phyloP scores from a whole-genome alignment of 352 stramenopile genomes.

The Lagenidium giganteum region DNA sequence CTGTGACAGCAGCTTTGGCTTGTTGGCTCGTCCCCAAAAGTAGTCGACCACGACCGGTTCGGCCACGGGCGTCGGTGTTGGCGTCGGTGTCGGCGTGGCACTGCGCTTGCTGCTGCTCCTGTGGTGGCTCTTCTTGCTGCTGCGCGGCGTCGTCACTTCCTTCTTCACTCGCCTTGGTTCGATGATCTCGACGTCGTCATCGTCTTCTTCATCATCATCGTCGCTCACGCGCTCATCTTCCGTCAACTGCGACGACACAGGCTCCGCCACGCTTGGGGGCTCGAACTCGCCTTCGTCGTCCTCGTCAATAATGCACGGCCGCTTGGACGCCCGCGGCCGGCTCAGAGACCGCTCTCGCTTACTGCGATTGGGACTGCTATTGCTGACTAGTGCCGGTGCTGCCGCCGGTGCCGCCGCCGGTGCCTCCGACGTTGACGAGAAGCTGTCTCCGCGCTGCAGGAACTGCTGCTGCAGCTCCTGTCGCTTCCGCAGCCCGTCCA shows the following conservation, averaged over 20 bases:
- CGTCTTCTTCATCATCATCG: slow-evolving; percentile 31
- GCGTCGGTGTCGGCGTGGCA: background rate
- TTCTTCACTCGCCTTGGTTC: slow-evolving; percentile 19
- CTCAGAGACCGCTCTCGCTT: slow-evolving; percentile 26
- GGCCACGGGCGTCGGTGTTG: background rate
- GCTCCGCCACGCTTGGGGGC: too few relatives aligned
- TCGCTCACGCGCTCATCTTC: too few relatives aligned
- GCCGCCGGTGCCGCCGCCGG: background rate
- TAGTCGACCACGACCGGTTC: slow-evolving; percentile 32
- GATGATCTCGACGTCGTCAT: slow-evolving; percentile 50
- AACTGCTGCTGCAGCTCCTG: slow-evolving; percentile 34
- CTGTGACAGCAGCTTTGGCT: slow-evolving; percentile 65
- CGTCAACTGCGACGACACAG: too few relatives aligned
- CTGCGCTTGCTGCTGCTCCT: background rate
- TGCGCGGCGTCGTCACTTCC: slow-evolving; percentile 4
- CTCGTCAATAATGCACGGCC: slow-evolving; percentile 60
- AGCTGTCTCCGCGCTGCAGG: slow-evolving; percentile 15
- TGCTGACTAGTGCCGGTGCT: slow-evolving; percentile 6
- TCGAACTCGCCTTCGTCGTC: too few relatives aligned
- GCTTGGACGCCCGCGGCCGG: slow-evolving; percentile 30
- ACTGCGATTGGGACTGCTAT: slow-evolving; percentile 12
- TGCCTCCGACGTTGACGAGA: too few relatives aligned
- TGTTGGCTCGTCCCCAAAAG: slow-evolving; percentile 68
- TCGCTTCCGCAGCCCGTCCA: slow-evolving; percentile 58
- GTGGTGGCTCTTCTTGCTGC: slow-evolving; percentile 7